Base-by-base conservation (phyloP, 139 green algal genomes). In the Limnomonas spitsbergensis region DNA sequence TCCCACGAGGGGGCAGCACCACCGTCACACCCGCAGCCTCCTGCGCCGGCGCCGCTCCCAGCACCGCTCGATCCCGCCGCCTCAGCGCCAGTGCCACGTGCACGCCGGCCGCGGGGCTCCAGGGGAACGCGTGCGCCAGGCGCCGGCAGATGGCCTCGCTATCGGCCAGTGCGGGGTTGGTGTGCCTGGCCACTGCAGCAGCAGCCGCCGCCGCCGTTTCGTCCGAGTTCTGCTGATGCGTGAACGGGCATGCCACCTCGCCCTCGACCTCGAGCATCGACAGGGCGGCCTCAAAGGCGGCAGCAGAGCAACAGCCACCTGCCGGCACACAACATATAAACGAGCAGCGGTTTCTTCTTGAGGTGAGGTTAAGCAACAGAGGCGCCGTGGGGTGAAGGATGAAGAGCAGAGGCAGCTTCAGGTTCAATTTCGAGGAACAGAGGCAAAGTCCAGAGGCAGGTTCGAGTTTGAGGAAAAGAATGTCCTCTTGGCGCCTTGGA, bases 231-330 rank as follows among this genome's bases (percentile, higher is more conserved):
- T 78, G 38, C 20, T 61, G 47, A 14, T 61, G 47, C 14, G 47
- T 61, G 14, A 14, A 14, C 14, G 14, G 47, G 14, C 47, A 14
- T 61, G 0, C 47, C 67, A 88, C 79, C 35, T 85, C 74, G 24
- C 76, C 77, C 67, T 87, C 81, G 7, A 87, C 69, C 66, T 87
- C 83, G 40, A 95, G 77, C 77, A 96, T 86, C 72, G 89, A 89
- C 61, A 96, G 86, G 3, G 92, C 89, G 0, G 90, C 87, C 56
- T 94, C 90, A 77, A 87, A 96, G 9, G 92, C 82, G 40, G 92
- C 88, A 1, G 87, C 37, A 37, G 81, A 87, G 75, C 77, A 87
- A 79, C 89, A 92, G 34, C 87, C 88, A 53, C 76, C 76, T 81
- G 76, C 39, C 36, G 61, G 24, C 26, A 35, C 70, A 6, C 39